These are phyloP conservation scores for Aleurites moluccanus DNA, from an alignment of 441 rosid species.

Conservation along the genomic window DNA sequence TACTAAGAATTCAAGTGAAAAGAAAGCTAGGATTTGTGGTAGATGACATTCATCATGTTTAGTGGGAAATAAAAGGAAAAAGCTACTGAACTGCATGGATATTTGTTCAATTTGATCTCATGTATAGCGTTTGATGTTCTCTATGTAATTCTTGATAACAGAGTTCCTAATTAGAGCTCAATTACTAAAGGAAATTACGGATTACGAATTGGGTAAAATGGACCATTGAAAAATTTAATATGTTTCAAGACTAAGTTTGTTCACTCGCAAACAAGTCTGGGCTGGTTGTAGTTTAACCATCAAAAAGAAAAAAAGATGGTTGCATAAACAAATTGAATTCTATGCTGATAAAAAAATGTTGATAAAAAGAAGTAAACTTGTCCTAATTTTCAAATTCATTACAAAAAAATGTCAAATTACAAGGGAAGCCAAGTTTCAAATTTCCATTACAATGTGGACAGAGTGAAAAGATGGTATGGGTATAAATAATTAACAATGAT, in stretches of 20 bases:
- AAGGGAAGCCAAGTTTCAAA: slow-evolving; percentile 6
- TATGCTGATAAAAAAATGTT: not conserved
- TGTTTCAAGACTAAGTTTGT: too few relatives aligned
- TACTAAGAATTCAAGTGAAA: not conserved
- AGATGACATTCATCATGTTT: not conserved
- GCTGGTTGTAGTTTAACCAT: not conserved
- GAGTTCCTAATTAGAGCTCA: too few relatives aligned
- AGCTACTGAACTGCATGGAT: not conserved
- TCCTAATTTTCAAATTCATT: slow-evolving; percentile 21
- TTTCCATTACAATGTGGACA: not conserved
- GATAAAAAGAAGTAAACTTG: not conserved
- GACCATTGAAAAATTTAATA: too few relatives aligned
- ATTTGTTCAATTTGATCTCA: too few relatives aligned
- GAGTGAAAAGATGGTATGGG: not conserved
- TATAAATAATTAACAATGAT: slow-evolving; percentile 19
- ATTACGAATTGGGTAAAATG: too few relatives aligned
- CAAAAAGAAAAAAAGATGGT: not conserved
- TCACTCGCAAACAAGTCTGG: too few relatives aligned
- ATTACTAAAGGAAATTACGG: too few relatives aligned
- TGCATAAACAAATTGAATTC: not conserved
- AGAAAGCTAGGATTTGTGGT: too few relatives aligned
- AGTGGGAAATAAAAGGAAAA: not conserved
- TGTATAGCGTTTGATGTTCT: too few relatives aligned
- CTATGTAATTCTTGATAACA: too few relatives aligned
- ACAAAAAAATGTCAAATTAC: slow-evolving; percentile 21